These are phyloP conservation scores for Gentiana straminea DNA, from an alignment of 257 asterid genomes.

Conservation along the genomic window DNA sequence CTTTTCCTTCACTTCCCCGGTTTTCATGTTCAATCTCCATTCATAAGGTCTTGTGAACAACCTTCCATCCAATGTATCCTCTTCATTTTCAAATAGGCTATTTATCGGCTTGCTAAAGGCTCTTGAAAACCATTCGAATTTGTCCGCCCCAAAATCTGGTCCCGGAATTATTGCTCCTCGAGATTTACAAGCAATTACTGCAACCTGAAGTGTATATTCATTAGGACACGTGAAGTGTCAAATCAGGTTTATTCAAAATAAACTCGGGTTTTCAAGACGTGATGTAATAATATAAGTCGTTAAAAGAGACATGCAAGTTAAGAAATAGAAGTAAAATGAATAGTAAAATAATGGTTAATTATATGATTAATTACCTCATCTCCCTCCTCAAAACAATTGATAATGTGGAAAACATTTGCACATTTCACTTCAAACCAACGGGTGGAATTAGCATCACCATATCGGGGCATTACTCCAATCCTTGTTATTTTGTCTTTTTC, in stretches of 20 bases:
- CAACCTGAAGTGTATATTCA: conserved; percentile 20
- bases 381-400: conserved; percentile 47
- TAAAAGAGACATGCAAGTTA: no score
- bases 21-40: conserved; percentile 40
- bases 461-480: conserved; percentile 66
- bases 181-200: conserved; percentile 37
- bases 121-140: conserved; percentile 34
- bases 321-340: no score
- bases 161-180: conserved; percentile 36
- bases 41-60: conserved; percentile 31
- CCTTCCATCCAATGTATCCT: conserved; percentile 6
- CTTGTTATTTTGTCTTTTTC: conserved; percentile 34
- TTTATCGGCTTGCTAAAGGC: conserved; percentile 16
- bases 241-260: no score
- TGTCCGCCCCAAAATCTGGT: conserved; percentile 38
- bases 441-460: conserved; percentile 45
- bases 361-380: conserved; percentile 26
- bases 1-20: conserved; percentile 33
- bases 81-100: not conserved
- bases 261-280: no score
- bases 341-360: no score
- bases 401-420: conserved; percentile 37
- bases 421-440: conserved; percentile 52
- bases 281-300: no score
- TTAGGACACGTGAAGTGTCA: no score